A percentile compares a stretch with the other conserved stretches of the same genome.
Evolutionary conservation across 2,329 filamentous ascomycete species (phyloP).

Genomic region (Fusarium fracticaudum): DNA sequence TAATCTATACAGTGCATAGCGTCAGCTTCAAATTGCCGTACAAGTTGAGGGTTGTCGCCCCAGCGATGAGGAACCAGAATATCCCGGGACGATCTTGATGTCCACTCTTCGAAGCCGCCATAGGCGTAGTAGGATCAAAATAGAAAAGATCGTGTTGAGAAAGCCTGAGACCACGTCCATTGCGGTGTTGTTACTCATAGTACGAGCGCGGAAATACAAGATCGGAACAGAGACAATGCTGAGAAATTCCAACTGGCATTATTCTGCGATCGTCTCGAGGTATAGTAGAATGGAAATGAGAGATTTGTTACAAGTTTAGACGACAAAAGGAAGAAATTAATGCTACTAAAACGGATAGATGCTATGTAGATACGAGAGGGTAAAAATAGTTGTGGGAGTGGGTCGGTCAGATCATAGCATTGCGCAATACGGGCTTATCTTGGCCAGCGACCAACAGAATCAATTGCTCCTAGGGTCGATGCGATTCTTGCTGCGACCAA

Average conservation of each 20-base stretch:
- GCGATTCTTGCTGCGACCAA: background rate
- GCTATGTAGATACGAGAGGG: background rate
- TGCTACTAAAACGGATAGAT: background rate
- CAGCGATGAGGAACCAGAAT: background rate
- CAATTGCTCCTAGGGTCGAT: background rate
- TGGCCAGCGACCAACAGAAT: background rate
- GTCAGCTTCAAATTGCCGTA: background rate
- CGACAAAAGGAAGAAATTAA: background rate
- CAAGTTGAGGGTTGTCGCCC: background rate
- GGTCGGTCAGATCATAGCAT: background rate
- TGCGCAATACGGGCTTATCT: background rate
- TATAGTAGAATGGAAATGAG: accelerated
- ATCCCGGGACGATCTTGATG: background rate
- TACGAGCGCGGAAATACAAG: accelerated
- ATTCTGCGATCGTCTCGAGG: accelerated
- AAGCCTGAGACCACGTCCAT: background rate
- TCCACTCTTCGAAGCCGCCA: background rate
- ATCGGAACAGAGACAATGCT: background rate
- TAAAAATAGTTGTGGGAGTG: background rate
- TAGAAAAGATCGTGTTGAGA: accelerated
- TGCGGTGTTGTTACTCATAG: background rate
- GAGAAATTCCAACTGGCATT: background rate
- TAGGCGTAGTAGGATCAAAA: background rate
- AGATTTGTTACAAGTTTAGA: accelerated
- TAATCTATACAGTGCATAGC: background rate